These are phyloP conservation scores for Nyssa sinensis DNA, from an alignment of 148 eudicot genomes.

Conservation along the genomic window DNA sequence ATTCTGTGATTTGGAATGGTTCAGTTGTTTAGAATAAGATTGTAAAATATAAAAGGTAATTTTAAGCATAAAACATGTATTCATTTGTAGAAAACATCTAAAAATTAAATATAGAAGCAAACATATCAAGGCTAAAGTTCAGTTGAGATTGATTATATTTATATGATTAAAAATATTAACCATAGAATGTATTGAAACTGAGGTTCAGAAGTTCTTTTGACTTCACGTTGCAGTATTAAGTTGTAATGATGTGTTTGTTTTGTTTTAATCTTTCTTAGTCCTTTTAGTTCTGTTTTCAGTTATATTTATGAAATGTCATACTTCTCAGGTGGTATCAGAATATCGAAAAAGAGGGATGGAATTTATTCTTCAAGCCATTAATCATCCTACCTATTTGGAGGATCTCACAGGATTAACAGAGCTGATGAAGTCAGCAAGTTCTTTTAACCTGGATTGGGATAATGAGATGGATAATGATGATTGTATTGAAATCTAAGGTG, in stretches of 20 bases:
- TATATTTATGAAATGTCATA: neutral
- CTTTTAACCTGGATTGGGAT: slow-evolving; percentile 73
- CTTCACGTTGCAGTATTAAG: neutral
- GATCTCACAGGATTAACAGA: slow-evolving; percentile 92
- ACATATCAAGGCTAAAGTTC: too few species aligned
- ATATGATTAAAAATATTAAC: too few species aligned
- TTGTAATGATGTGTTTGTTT: neutral
- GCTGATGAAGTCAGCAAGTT: slow-evolving; percentile 64
- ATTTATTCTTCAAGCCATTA: slow-evolving; percentile 79
- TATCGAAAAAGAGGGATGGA: slow-evolving; percentile 63
- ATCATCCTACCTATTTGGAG: slow-evolving; percentile 91
- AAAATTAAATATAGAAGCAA: too few species aligned
- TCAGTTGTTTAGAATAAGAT: neutral
- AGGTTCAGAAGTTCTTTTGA: neutral
- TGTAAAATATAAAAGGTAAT: too few species aligned
- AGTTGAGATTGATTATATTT: too few species aligned
- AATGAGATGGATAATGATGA: slow-evolving; percentile 52
- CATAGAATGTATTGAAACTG: neutral
- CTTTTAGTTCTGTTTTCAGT: neutral
- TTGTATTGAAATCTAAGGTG: slow-evolving; percentile 50
- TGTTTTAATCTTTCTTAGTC: neutral
- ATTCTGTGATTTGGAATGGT: neutral
- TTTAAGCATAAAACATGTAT: too few species aligned
- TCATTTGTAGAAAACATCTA: too few species aligned
- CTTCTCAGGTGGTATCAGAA: slow-evolving; percentile 75